Conservation (phyloP, 805 yeast genomes). For the Nakazawaea siamensis region DNA sequence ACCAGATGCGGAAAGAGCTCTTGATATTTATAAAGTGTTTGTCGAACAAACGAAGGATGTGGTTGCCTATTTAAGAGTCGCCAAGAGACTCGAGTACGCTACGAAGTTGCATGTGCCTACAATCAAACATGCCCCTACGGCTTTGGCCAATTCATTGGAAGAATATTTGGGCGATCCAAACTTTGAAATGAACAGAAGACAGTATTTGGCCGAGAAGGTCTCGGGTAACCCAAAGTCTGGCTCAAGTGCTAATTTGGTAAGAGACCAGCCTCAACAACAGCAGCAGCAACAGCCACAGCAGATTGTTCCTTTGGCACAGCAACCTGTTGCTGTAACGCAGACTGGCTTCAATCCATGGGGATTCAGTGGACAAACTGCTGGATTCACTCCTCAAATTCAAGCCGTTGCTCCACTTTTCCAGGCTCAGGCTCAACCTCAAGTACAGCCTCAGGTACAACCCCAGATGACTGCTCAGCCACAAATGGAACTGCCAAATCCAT, state of each 20-base stretch:
- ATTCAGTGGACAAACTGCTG: conserved; percentile 12
- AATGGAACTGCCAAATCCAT: conserved; percentile 1
- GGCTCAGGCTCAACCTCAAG: not conserved
- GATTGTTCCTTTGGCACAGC: conserved; percentile 8
- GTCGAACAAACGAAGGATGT: conserved; percentile 83
- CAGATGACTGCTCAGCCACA: conserved; percentile 10
- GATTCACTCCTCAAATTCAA: conserved; percentile 13
- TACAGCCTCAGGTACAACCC: not conserved
- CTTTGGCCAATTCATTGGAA: conserved; percentile 76
- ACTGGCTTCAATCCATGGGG: conserved; percentile 14
- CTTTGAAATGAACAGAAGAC: conserved; percentile 72
- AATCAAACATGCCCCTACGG: conserved; percentile 95
- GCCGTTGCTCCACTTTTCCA: conserved; percentile 6
- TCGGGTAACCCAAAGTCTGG: conserved; percentile 19
- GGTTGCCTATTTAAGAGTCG: conserved; percentile 78
- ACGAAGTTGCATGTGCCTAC: conserved; percentile 92
- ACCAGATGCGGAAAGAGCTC: conserved; percentile 78
- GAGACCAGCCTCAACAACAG: conserved; percentile 7
- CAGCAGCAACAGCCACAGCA: conserved; percentile 14
- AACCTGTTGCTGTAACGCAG: conserved; percentile 2
- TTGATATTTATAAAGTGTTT: conserved; percentile 76
- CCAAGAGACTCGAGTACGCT: conserved; percentile 79
- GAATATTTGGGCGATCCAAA: conserved; percentile 84
- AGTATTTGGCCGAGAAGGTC: conserved; percentile 63
- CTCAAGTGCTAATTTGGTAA: conserved; percentile 6